Evolutionary conservation across 805 yeast species (phyloP), one percentile per base, ranked within the genome.

Genomic region (Alloascoidea hylecoeti): DNA sequence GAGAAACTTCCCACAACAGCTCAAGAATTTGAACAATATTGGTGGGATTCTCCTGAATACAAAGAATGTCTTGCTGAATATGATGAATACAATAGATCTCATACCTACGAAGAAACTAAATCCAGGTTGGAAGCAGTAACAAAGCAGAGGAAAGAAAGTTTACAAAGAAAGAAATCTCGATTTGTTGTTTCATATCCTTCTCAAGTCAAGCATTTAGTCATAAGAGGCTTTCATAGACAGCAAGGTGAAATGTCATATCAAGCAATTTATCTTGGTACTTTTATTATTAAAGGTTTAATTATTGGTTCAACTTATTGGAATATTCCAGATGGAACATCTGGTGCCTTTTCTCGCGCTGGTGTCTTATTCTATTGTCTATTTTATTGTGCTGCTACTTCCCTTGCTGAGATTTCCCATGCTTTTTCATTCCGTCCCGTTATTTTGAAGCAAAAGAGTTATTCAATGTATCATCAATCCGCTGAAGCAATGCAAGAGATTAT

Each of bases 381-480:
- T 44, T 75, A 72, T 52, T 76, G 72, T 51, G 77, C 80, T 6
- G 68, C 76, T 55, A 57, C 72, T 19, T 63, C 80, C 3, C 58
- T 75, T 46, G 69, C 75, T 45, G 82, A 76, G 50, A 68, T 67
- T 33, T 50, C 64, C n/a, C n/a, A n/a, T n/a, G n/a, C 68, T 48
- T 62, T 72, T 46, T 66, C 59, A 16, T 62, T 69, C 35, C 65
- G 80, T 44, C 70, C 76, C 35, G 72, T 82, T 44, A 66, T 78
- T 17, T 70, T 69, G 47, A 81, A 82, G 49, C 94, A 82, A 51
- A 75, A 76, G 48, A 66, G 68, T 36, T 82, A 77, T 47, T 75
- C 84, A 0, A 66, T 81, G 41, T 83, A 78, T 52, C 74, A 75
- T 41, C 86, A 88, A 2, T 67, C 84, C 12, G 75, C 83, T 2